Percentiles rank a stretch among this genome's conserved stretches.
phyloP scores from a whole-genome alignment of 1,284 basidiomycete species.

The Sporisorium scitamineum region DNA sequence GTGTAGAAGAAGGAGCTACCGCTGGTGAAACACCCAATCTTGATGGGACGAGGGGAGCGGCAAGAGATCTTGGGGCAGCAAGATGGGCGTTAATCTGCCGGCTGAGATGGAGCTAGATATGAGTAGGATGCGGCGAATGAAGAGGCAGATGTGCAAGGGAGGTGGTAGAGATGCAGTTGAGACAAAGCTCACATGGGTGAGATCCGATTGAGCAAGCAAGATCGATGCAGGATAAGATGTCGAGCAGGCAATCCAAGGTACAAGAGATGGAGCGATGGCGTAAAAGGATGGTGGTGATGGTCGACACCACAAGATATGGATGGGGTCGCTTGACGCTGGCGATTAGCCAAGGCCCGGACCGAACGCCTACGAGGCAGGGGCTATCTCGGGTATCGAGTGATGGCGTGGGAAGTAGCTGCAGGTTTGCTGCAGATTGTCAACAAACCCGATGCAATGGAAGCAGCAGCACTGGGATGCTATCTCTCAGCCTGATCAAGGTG shows the following conservation, averaged over 20 bases:
- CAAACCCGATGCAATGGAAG: not conserved
- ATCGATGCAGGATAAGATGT: not conserved
- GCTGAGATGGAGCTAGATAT: not conserved
- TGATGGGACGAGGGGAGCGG: not conserved
- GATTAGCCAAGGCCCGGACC: conserved; percentile 18
- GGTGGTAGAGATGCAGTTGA: not conserved
- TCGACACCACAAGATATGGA: not conserved
- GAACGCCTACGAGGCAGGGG: conserved; percentile 7
- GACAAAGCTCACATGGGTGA: not conserved
- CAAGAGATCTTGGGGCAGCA: not conserved
- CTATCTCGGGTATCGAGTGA: not conserved
- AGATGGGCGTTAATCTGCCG: not conserved
- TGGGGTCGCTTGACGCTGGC: not conserved
- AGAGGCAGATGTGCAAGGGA: not conserved
- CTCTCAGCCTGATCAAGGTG: not conserved
- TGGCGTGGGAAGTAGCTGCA: conserved; percentile 8
- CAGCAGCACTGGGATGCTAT: not conserved
- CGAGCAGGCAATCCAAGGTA: not conserved
- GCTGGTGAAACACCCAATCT: not conserved
- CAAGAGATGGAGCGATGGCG: not conserved
- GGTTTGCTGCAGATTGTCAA: not conserved
- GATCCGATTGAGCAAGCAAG: not conserved
- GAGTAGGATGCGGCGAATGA: not conserved
- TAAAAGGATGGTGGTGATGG: not conserved
- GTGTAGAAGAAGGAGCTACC: not conserved